Conservation (phyloP, 306 rosid genomes). For the Cicer arietinum region DNA sequence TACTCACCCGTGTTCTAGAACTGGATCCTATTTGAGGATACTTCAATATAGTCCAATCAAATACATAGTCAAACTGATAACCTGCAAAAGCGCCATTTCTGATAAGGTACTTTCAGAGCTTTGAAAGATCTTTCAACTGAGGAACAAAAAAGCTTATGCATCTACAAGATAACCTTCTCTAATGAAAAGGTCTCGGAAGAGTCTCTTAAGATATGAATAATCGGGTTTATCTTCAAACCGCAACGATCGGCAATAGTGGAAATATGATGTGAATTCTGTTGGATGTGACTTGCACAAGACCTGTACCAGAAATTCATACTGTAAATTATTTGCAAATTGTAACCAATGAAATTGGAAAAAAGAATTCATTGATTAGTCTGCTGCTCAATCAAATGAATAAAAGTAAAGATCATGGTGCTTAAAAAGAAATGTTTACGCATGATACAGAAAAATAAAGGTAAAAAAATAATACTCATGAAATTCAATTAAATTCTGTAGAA, state of each 20-base stretch:
- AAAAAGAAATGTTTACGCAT: not conserved
- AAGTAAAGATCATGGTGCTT: not conserved
- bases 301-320: constrained; percentile 51
- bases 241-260: constrained; percentile 89
- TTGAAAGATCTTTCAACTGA: constrained; percentile 30
- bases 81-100: constrained; percentile 58
- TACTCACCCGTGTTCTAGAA: constrained; percentile 81
- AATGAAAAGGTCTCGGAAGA: constrained; percentile 91
- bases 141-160: constrained; percentile 33
- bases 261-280: constrained; percentile 86
- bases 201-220: constrained; percentile 94
- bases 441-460: constrained; percentile 1
- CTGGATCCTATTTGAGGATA: constrained; percentile 95
- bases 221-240: constrained; percentile 99
- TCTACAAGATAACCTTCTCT: constrained; percentile 75
- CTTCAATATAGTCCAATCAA: constrained; percentile 96
- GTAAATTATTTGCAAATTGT: constrained; percentile 35
- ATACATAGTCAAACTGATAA: constrained; percentile 93
- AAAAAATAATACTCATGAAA: constrained; percentile 1
- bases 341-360: not conserved
- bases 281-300: constrained; percentile 89
- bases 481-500: constrained; percentile 4
- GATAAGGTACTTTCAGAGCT: constrained; percentile 25
- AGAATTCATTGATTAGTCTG: not conserved
- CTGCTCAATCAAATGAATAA: not conserved